Base-by-base conservation (phyloP, 1,139 yeast species). In the Protomyces inouyei region DNA sequence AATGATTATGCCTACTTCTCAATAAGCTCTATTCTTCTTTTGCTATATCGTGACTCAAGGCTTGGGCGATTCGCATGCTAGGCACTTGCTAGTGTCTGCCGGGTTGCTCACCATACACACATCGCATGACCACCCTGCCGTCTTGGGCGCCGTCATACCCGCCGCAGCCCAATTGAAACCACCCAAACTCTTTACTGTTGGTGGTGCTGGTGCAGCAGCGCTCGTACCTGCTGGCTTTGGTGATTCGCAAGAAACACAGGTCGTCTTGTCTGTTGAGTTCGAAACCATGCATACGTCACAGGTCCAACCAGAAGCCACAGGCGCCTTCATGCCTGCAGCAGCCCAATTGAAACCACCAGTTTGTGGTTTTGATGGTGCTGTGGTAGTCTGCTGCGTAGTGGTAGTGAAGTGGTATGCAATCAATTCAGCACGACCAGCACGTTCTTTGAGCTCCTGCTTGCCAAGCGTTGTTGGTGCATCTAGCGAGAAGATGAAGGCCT, bases 131-230 rank as follows among this genome's bases (percentile, higher is more conserved):
- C 64, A 60, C 4, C 45, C 46, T n/a, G 54, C 6, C 16, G 28
- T n/a, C 55, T 18, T 43, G n/a, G 64, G 64, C n/a, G n/a, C 52
- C 51, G 32, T 45, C 64, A 60, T 45, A 1, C 64, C 64, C 5
- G 59, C 64, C 28, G 64, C 64, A 12, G 64, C 64, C 64, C 64
- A 60, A 28, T 60, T 60, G 64, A 60, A 60, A 3, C 57, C 57
- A 10, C 57, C 57, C 32, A 23, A 32, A 14, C 18, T 40, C 4
- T 48, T 10, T 23, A 9, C 12, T 18, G 61, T n/a, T 4, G 57
- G 52, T 10, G 21, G 21, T 2, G 51, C 16, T 28, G 46, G 38
- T 12, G 54, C 21, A 3, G 37, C 5, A 35, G 16, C 38, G 8
- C 14, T 9, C 3, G 56, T 12, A 3, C 9, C 57, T 12, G 6